Evolutionary conservation across 805 yeast genomes (phyloP), one percentile per base, ranked within the genome.

Genomic region (Zygosaccharomyces siamensis): DNA sequence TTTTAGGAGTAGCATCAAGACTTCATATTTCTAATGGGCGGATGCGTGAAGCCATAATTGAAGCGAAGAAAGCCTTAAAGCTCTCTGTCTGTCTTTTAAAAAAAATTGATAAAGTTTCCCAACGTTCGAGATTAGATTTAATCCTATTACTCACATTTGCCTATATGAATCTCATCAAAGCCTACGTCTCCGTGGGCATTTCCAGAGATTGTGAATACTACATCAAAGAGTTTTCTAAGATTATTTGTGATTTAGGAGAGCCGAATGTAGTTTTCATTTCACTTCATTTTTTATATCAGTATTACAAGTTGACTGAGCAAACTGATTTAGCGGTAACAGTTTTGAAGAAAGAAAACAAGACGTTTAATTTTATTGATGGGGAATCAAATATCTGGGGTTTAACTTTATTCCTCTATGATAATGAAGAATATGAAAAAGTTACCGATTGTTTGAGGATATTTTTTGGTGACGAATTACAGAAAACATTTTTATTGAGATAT

Each of bases 181-280:
- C 70, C 0, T 70, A 73, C 46, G 64, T 72, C 12, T 75, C 72
- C 32, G 59, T 79, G 33, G 89, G 90, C 0, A 58, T 81, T 2
- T 67, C 81, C 0, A 79, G 78, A 52, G 89, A 84, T 47, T 73
- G 81, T 41, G 73, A 75, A 2, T 80, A 72, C 58, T 84, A 75
- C 62, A 53, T 74, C 3, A 68, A 69, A 5, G 90, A 85, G 55
- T 68, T 78, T 32, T 63, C 66, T 5, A 70, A 67, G 31, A 58
- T 79, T 10, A 59, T 74, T 14, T 57, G 63, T 3, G 55, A 65
- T 1, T 31, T 66, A 6, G 51, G 52, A 5, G 66, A 62, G 8
- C 69, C 71, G 5, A 45, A 58, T 4, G 49, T 57, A 6, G 58
- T 61, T 3, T 64, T 53, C 39, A 49, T 47, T 12, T 45, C 61